These are phyloP conservation scores for Picochlorum sp. DNA, from an alignment of 139 green algal genomes.

Conservation along the genomic window DNA sequence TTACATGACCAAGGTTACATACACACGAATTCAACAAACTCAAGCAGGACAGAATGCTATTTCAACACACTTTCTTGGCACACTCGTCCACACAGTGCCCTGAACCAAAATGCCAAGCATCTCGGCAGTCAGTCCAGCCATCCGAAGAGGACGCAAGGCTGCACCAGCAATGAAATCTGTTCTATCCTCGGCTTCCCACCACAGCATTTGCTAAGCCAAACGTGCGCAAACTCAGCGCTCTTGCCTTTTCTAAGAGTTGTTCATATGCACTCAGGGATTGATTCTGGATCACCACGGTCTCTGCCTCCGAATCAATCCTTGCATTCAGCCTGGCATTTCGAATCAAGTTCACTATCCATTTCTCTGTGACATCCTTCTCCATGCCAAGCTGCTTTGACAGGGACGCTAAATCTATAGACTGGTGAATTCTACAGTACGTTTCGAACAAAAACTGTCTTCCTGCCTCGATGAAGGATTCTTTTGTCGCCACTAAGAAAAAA, in stretches of 20 bases:
- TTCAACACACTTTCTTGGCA: too few relatives aligned
- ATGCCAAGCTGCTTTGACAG: conserved; percentile 80
- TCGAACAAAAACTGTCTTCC: conserved; percentile 96
- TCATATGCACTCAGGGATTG: conserved; percentile 56
- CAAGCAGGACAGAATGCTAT: too few relatives aligned
- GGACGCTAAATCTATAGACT: conserved; percentile 82
- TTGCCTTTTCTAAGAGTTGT: conserved; percentile 78
- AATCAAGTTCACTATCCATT: conserved; percentile 95
- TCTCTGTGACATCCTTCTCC: conserved; percentile 73
- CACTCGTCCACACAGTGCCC: too few relatives aligned
- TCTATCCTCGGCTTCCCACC: conserved; percentile 26
- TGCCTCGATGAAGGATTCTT: conserved; percentile 91
- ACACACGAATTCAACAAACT: too few relatives aligned
- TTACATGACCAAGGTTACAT: too few relatives aligned
- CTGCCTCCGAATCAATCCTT: conserved; percentile 88
- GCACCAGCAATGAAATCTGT: too few relatives aligned
- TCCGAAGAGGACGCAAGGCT: too few relatives aligned
- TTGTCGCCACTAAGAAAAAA: conserved; percentile 85
- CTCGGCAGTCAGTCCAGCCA: too few relatives aligned
- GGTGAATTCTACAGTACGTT: conserved; percentile 86
- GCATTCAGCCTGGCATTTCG: conserved; percentile 86
- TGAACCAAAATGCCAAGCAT: too few relatives aligned
- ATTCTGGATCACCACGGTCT: conserved; percentile 90
- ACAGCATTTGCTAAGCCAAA: conserved; percentile 87
- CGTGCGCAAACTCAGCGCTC: conserved; percentile 72